phyloP scores from a whole-genome alignment of 192 early-diverging fungal species.

The Phycomyces nitens region DNA sequence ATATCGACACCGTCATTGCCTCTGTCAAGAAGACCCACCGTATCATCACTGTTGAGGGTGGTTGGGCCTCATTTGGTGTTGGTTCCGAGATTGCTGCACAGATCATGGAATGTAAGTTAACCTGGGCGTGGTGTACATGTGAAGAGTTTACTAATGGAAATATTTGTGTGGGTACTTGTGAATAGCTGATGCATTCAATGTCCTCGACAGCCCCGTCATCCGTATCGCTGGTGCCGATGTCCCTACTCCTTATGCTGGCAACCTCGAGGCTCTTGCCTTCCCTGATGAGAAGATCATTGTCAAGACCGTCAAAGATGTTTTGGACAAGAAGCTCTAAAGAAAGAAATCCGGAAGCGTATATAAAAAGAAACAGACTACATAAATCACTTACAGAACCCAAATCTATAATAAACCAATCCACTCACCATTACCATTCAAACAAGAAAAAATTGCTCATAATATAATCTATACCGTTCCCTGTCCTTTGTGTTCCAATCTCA shows the following conservation, averaged over 20 bases:
- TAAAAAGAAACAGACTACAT: too few relatives aligned
- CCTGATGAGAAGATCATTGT: slow-evolving; percentile 82
- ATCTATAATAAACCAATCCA: too few relatives aligned
- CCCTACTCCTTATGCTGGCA: slow-evolving; percentile 94
- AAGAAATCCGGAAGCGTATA: neutral
- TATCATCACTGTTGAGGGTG: slow-evolving; percentile 92
- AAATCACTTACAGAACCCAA: too few relatives aligned
- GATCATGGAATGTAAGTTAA: slow-evolving; percentile 77
- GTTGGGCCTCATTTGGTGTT: slow-evolving; percentile 92
- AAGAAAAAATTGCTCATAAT: too few relatives aligned
- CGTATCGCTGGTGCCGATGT: slow-evolving; percentile 96
- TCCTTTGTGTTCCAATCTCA: too few relatives aligned
- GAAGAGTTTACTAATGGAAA: neutral
- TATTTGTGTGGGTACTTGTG: neutral
- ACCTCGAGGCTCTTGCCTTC: slow-evolving; percentile 87
- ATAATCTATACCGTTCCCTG: too few relatives aligned
- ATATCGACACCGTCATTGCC: slow-evolving; percentile 86
- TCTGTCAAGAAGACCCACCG: slow-evolving; percentile 98
- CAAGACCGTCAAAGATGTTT: slow-evolving; percentile 70
- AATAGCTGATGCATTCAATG: slow-evolving; percentile 83
- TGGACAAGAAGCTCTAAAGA: slow-evolving; percentile 39
- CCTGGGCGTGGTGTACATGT: neutral
- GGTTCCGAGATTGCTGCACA: slow-evolving; percentile 94
- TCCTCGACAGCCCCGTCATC: slow-evolving; percentile 91
- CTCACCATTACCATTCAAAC: too few relatives aligned